Percentiles rank a stretch among this genome's conserved stretches.
Conservation (phyloP, 2,329 filamentous ascomycete genomes). For the Magnaporthiopsis poae region DNA sequence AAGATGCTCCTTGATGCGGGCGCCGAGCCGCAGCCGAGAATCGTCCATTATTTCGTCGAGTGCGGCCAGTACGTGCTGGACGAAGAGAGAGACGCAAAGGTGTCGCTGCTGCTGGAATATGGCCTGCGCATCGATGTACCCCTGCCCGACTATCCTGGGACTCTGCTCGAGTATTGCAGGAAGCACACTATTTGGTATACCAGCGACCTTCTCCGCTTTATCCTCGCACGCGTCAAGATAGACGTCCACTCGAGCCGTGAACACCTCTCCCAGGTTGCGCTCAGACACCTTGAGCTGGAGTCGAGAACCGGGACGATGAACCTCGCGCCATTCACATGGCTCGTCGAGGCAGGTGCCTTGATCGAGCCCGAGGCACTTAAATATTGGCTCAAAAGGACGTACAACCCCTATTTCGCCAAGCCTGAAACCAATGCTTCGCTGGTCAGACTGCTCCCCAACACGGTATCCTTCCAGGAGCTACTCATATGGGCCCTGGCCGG, state of each 20-base stretch:
- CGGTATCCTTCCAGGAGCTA: too few species aligned
- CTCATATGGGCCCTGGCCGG: too few species aligned
- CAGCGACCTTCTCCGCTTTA: neutral
- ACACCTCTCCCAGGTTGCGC: neutral
- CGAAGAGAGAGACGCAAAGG: neutral
- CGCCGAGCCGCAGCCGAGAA: neutral
- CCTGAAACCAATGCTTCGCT: too few species aligned
- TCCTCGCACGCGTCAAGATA: neutral
- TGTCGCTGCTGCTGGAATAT: neutral
- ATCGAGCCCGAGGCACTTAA: too few species aligned
- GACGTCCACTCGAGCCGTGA: neutral
- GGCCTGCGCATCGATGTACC: neutral
- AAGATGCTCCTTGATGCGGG: conserved; percentile 6
- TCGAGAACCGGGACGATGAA: neutral
- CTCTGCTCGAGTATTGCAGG: too few species aligned
- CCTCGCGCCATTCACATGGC: neutral
- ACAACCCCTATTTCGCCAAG: too few species aligned
- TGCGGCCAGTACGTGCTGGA: neutral
- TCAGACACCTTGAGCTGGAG: neutral
- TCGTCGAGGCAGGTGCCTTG: neutral
- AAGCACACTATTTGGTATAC: too few species aligned
- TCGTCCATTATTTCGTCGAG: neutral
- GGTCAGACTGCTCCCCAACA: too few species aligned
- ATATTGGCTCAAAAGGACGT: too few species aligned
- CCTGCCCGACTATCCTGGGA: too few species aligned